These are phyloP conservation scores for Boletus vermiculosoides DNA, from an alignment of 768 basidiomycete genomes.

Conservation along the genomic window DNA sequence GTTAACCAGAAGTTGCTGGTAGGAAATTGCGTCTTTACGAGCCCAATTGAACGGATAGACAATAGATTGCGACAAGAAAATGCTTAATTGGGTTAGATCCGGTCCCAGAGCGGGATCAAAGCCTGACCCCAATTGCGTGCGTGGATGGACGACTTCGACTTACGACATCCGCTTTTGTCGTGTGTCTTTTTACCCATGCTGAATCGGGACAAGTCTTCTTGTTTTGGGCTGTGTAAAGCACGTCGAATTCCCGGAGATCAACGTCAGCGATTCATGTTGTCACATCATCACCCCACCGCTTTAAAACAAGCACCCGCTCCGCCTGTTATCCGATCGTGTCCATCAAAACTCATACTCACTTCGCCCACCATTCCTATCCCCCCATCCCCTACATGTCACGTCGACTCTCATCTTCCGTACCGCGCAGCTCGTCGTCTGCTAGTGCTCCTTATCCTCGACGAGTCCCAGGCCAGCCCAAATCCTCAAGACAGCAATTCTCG, in stretches of 20 bases:
- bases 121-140: constrained; percentile 27
- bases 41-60: neutral
- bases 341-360: constrained; percentile 17
- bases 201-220: constrained; percentile 16
- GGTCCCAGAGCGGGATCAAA: constrained; percentile 14
- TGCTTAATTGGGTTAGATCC: constrained; percentile 19
- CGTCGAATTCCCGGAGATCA: constrained; percentile 31
- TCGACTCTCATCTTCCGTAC: constrained; percentile 41
- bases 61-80: neutral
- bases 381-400: constrained; percentile 53
- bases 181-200: constrained; percentile 33
- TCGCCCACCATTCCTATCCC: constrained; percentile 2
- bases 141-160: constrained; percentile 32
- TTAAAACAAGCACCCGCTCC: constrained; percentile 14
- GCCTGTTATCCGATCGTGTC: constrained; percentile 27
- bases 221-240: constrained; percentile 24
- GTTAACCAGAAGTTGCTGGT: too few relatives aligned
- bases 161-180: constrained; percentile 37
- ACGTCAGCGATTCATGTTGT: constrained; percentile 26
- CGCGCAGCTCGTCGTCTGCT: constrained; percentile 28
- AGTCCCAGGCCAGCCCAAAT: constrained; percentile 63
- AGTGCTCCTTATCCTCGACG: constrained; percentile 44
- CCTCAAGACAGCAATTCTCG: constrained; percentile 81
- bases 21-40: neutral
- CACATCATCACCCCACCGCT: constrained; percentile 19